These are phyloP conservation scores for Populus simonii DNA, from an alignment of 345 rosid genomes.

Conservation along the genomic window DNA sequence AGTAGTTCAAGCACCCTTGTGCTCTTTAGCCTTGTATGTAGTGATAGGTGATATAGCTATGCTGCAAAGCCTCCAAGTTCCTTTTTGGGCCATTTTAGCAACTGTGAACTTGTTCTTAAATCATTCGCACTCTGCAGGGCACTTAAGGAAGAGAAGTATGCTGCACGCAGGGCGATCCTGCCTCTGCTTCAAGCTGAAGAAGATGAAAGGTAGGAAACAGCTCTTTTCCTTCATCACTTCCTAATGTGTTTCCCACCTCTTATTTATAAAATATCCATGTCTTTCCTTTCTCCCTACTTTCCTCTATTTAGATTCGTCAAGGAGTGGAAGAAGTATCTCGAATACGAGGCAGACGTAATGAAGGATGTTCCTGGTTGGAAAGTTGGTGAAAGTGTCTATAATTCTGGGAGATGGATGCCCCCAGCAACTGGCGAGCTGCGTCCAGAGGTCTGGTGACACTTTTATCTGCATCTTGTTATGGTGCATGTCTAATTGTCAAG, in stretches of 20 bases:
- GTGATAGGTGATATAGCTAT: not conserved
- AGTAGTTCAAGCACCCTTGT: not conserved
- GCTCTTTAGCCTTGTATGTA: not conserved
- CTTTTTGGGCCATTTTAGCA: not conserved
- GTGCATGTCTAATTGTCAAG: constrained; percentile 1
- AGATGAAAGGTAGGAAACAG: constrained; percentile 71
- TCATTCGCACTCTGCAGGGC: constrained; percentile 52
- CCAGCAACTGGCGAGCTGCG: constrained; percentile 99
- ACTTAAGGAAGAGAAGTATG: constrained; percentile 89
- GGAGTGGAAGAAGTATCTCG: constrained; percentile 95
- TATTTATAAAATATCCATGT: not conserved
- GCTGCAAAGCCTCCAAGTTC: not conserved
- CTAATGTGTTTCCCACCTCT: not conserved
- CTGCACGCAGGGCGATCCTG: constrained; percentile 80
- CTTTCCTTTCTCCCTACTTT: not conserved
- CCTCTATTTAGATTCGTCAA: constrained; percentile 62
- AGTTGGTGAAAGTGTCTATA: constrained; percentile 90
- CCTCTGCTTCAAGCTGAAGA: constrained; percentile 98
- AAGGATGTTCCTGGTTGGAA: constrained; percentile 99
- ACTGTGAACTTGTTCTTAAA: not conserved
- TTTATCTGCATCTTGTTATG: not conserved
- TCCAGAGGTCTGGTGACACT: constrained; percentile 86
- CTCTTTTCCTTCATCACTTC: not conserved
- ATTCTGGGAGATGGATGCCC: constrained; percentile 98
- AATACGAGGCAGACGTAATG: constrained; percentile 98